Conservation (phyloP, 2,329 filamentous ascomycete genomes). For the Diaporthe citrichinensis region DNA sequence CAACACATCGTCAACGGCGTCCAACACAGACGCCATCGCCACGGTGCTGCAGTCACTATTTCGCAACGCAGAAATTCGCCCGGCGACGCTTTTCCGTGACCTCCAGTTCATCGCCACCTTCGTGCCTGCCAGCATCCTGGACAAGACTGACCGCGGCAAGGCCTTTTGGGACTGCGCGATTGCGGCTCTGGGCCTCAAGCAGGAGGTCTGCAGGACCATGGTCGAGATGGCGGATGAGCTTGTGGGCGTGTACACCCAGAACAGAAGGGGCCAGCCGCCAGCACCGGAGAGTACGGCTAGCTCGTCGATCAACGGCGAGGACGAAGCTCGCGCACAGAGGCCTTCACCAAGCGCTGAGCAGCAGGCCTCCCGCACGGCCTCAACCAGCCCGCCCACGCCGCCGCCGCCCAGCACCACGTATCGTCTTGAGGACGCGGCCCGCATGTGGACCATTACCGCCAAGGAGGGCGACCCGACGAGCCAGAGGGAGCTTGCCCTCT, state of each 20-base stretch:
- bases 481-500: constrained; percentile 91
- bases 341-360: constrained; percentile 39
- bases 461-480: constrained; percentile 91
- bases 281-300: constrained; percentile 47
- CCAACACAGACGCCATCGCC: constrained; percentile 76
- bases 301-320: constrained; percentile 44
- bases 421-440: constrained; percentile 83
- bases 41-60: constrained; percentile 78
- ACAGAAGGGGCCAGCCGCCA: constrained; percentile 60
- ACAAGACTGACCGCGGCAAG: constrained; percentile 76
- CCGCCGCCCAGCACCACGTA: constrained; percentile 71
- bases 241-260: constrained; percentile 74
- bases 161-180: constrained; percentile 93
- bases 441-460: constrained; percentile 93
- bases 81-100: constrained; percentile 85
- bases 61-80: constrained; percentile 77
- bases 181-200: constrained; percentile 89
- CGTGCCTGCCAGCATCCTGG: constrained; percentile 71
- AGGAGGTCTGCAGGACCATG: constrained; percentile 86
- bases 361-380: constrained; percentile 46
- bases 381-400: constrained; percentile 58
- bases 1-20: constrained; percentile 55
- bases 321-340: constrained; percentile 45
- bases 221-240: constrained; percentile 73
- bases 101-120: constrained; percentile 81